Evolutionary conservation across 257 asterid genomes (phyloP), one percentile per base, ranked within the genome.

Genomic region (Nyctanthes arbortristis): DNA sequence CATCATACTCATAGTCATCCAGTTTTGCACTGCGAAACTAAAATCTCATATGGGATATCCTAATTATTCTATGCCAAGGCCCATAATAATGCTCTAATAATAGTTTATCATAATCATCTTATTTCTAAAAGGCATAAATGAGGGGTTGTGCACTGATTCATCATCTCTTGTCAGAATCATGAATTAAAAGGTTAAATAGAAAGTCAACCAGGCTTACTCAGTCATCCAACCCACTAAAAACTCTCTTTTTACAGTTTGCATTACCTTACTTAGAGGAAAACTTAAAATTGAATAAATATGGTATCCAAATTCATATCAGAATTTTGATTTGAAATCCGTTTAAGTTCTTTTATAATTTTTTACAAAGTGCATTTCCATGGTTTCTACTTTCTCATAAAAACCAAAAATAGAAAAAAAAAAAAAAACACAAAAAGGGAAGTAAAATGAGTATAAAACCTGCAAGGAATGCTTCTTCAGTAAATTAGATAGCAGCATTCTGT

Each of bases 391-490:
- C 6, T 67, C 33, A 52, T 32, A 28, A 10, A 64, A 47, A 1
- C 11, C n/a, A 67, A 16, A n/a, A n/a, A n/a, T n/a, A n/a, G n/a
- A 30, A 22, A 47, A 11, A 7, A 2, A 55, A 9, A 30, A 2
- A 20, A 29, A 56, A 4, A 8, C 22, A 68, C 24, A 3, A 22
- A 37, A 39, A 2, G 18, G 12, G 8, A 63, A 6, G 11, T n/a
- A 60, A 28, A 9, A 27, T 22, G 4, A 70, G 39, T 67, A 24
- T 71, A 74, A 76, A 79, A 90, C 98, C 98, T 88, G 94, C 66
- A 72, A 81, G 16, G 85, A 78, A 68, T 84, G 82, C 72, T 76
- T 82, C 81, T 72, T 82, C 63, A 88, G 73, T 60, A 90, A 78
- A 71, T 24, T 66, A 25, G 78, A 86, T 70, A 90, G 67, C 18